Conservation (phyloP, 352 stramenopile genomes). For the Phytophthora hibernalis region DNA sequence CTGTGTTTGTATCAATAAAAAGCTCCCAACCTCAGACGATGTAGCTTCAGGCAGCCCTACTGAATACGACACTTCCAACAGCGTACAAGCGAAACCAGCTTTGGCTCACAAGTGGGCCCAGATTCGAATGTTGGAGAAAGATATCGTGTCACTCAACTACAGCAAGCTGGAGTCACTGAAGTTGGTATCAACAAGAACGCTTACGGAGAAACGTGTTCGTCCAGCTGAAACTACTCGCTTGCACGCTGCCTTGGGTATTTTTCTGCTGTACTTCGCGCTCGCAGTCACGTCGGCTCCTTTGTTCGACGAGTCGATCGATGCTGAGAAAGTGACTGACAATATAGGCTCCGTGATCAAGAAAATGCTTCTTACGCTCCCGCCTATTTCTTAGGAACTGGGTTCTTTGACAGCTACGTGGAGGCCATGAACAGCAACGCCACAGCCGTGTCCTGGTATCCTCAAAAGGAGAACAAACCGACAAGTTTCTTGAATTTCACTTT, state of each 20-base stretch:
- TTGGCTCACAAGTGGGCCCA: neutral
- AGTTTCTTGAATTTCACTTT: conserved; percentile 46
- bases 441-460: conserved; percentile 38
- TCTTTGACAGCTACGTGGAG: conserved; percentile 31
- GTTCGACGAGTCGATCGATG: conserved; percentile 44
- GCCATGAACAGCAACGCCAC: conserved; percentile 35
- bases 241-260: conserved; percentile 25
- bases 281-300: conserved; percentile 40
- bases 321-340: conserved; percentile 38
- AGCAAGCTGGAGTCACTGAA: neutral
- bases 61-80: too few relatives aligned
- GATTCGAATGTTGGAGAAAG: neutral
- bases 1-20: too few relatives aligned
- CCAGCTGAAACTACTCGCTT: neutral
- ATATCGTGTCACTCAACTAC: neutral
- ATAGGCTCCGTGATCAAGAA: conserved; percentile 43
- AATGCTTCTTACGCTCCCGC: conserved; percentile 46
- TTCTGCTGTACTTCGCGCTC: conserved; percentile 41
- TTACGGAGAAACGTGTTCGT: neutral
- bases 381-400: conserved; percentile 36
- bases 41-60: too few relatives aligned
- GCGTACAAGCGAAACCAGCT: too few relatives aligned
- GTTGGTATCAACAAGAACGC: neutral
- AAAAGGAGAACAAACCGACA: conserved; percentile 36
- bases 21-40: too few relatives aligned